Base-by-base conservation (phyloP, 1,284 basidiomycete species). In the Fomitopsis pinicola region DNA sequence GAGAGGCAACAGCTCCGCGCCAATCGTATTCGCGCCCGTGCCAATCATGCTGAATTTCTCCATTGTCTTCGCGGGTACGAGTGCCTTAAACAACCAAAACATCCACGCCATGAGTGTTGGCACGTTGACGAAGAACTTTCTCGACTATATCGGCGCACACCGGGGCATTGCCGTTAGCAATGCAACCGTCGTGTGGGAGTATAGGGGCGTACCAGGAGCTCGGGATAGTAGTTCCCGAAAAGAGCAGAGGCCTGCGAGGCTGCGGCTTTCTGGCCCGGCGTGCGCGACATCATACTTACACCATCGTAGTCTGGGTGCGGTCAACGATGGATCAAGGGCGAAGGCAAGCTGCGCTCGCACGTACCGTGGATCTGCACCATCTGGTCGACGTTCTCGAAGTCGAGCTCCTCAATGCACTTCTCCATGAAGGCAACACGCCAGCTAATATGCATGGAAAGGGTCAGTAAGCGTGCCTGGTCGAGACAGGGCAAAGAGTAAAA, bases 371-470 rank as follows among this genome's bases (percentile, higher is more conserved):
- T 78, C 73, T 92, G 89, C 28, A 92, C 71, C 75, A 84, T 86
- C 69, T 89, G 87, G 70, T 92, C 90, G n/a, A 85, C 73, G 19
- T 79, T 87, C 63, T 80, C 81, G 67, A 92, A 92, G 70, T 93
- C 87, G 54, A 92, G 78, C 30, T 79, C 66, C n/a, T 76, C 68
- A 42, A 91, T 78, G 61, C 82, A 81, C 68, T 82, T 77, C 71
- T 93, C 90, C 83, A 91, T 90, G 57, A 92, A 79, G 38, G 83
- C 82, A 48, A 92, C 82, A 42, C 91, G 84, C 90, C 90, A 93
- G 59, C 89, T 89, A 57, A 40, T 3, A 15, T 59, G 30, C 60
- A 57, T 33, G 42, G 30, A 22, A 33, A 42, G 33, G n/a, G 35
- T 40, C 36, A 14, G 55, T 67, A 42, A 64, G 15, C 36, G 35